Evolutionary conservation across 108 stramenopile species (phyloP), one percentile per base, ranked within the genome.

Genomic region (Epithemia pelagica): DNA sequence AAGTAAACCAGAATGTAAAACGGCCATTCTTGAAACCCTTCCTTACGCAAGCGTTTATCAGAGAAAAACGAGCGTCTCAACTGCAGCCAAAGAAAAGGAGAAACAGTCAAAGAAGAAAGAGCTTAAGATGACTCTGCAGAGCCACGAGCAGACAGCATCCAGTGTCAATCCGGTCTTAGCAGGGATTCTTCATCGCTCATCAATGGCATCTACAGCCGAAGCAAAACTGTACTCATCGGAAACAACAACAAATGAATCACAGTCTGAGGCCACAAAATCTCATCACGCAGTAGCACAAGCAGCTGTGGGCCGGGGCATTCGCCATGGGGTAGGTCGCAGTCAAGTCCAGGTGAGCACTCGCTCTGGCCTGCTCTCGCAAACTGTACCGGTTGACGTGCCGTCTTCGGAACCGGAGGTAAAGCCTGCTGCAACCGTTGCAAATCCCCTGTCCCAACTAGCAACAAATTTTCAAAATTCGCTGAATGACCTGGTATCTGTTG

Each of bases 221-320:
- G 7, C 61, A 61, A 21, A 3, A 30, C 10, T 3, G 3, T n/a
- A 5, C 5, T 5, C 26, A 21, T 21, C 7, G 21, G 56, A 58
- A 23, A 19, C 21, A 5, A 21, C 56, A 58, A 58, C 7, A 27
- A 23, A 8, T 21, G 26, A 27, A 58, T 7, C 7, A 5, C 37
- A 46, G 37, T 27, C 0, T 28, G 25, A 52, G 52, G 25, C 68
- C 51, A 52, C 54, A 28, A 30, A 63, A 32, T 70, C 73, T 3
- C 78, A 79, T 51, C 74, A 74, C 27, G 79, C 78, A 15, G 8
- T 85, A 20, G 83, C 83, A 7, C 74, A 69, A 30, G 63, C 74
- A 28, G 83, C 80, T 21, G 83, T 79, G 26, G 83, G 83, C 0
- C 74, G 71, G 56, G 83, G 83, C 23, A 74, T 85, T 23, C 69